Percentiles rank a stretch among this genome's conserved stretches.
These are phyloP conservation scores for Thermoascus crustaceus DNA, from an alignment of 2,329 filamentous ascomycete species.

Conservation along the genomic window DNA sequence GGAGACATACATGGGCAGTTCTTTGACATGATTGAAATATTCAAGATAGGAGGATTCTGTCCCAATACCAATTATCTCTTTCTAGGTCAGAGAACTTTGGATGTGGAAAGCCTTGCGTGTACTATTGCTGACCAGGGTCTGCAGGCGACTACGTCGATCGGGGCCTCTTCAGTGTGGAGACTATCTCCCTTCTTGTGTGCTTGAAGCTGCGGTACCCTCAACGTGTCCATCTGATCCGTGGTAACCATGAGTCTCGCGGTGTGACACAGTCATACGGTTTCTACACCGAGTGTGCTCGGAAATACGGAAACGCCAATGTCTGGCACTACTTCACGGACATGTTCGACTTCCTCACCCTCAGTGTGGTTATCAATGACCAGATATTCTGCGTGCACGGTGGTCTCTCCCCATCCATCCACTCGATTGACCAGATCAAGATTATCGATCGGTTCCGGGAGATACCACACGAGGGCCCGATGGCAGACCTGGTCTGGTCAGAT, in stretches of 20 bases:
- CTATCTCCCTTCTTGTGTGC: constrained; percentile 94
- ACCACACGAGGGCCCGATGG: constrained; percentile 97
- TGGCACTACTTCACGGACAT: constrained; percentile 99
- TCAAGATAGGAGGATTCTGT: constrained; percentile 94
- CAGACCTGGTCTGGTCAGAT: constrained; percentile 98
- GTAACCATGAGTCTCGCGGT: constrained; percentile 94
- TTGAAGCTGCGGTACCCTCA: constrained; percentile 94
- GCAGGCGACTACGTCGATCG: constrained; percentile 95
- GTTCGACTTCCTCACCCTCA: constrained; percentile 96
- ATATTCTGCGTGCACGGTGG: constrained; percentile 98
- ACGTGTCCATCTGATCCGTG: constrained; percentile 90
- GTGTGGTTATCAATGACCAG: constrained; percentile 96
- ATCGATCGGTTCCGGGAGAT: constrained; percentile 98
- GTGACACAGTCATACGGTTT: constrained; percentile 99
- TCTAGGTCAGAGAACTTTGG: constrained; percentile 53
- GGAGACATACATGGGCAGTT: constrained; percentile 99
- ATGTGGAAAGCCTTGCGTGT: not conserved
- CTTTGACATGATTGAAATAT: constrained; percentile 98
- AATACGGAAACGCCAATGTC: constrained; percentile 96
- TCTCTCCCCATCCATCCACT: constrained; percentile 84
- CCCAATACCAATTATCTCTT: constrained; percentile 98
- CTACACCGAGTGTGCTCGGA: constrained; percentile 95
- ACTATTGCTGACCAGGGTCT: constrained; percentile 7
- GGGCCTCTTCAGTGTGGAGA: constrained; percentile 97
- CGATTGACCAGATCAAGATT: constrained; percentile 98